Base-by-base conservation (phyloP, 805 yeast species). In the Suhomyces faveliae region DNA sequence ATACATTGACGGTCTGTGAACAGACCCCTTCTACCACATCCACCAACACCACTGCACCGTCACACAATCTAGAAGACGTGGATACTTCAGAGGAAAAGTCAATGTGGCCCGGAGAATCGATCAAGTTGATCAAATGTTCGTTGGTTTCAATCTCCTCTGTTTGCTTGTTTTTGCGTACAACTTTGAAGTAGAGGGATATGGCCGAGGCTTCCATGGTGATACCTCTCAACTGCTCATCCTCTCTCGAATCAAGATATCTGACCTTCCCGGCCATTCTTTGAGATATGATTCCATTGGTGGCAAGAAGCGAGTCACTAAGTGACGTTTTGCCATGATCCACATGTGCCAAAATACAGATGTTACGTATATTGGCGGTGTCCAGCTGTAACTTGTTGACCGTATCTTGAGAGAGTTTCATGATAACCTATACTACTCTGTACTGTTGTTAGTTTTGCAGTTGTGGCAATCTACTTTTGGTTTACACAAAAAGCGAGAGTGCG, bases 321-420 rank as follows among this genome's bases (percentile, higher is more conserved):
- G 98, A 89, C 0, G 99, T 94, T 69, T 94, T 94, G 22, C 99
- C 99, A 63, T 94, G 99, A 65, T 94, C 99, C 20, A 94, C 99
- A 67, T 94, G 99, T 0, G 99, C 99, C 43, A 94, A 75, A 51
- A 94, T 89, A 68, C 99, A 94, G 39, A 94, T 89, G 66, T 94
- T 94, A 51, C 99, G 77, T 24, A 92, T 83, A 51, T 81, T 73
- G 12, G 77, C 68, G 0, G 96, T 83, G 53, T 85, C 79, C 54
- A 74, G 74, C 64, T 92, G 97, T 15, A 90, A 70, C 53, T 79
- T 66, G 25, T 79, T 74, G 27, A 89, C 77, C 24, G 84, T 83
- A 35, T 81, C 84, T 4, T 85, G 75, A 2, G 87, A 77, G 20
- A 88, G 74, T 64, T 78, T 80, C 80, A 81, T 73, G 10, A 7